Base-by-base conservation (phyloP, 768 basidiomycete species). In the Boletus reticulatus region DNA sequence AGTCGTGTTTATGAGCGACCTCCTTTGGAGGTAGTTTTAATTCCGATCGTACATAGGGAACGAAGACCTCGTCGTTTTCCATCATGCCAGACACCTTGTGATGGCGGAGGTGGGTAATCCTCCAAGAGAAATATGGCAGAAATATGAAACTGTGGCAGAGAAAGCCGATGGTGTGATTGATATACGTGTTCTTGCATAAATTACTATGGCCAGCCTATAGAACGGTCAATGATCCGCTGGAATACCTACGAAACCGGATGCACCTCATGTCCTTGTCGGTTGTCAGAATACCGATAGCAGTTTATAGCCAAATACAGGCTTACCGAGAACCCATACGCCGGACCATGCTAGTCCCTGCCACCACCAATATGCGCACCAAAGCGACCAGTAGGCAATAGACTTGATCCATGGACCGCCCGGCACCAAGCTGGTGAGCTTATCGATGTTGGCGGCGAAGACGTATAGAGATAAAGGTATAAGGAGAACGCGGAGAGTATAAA, bases 361-460 rank as follows among this genome's bases (percentile, higher is more conserved):
- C 47, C 47, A 48, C 47, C 47, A 48, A 22, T 48, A 48, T 8
- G 47, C 24, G 47, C 34, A 48, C 47, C 47, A 48, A 37, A 48
- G 47, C 10, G 34, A 17, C 47, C 47, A 37, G 34, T 36, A 17
- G 22, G 19, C 19, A 9, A 24, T 16, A 22, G 34, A 36, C 17
- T 37, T 48, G 14, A 14, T 24, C 47, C 20, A 37, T 14, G 7
- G 34, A 22, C 22, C 34, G 17, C 47, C 32, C 8, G 47, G 34
- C 8, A 37, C 47, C 32, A 48, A 37, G 47, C 34, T 37, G 17
- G 20, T 36, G 19, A 47, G 32, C 34, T n/a, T 22, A 9, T 36
- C 47, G 16, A 48, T 48, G 20, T 48, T 48, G 47, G 22, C 9
- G 22, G 19, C 47, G 14, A 48, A 48, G 34, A 48, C 22, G 6